Base-by-base conservation (phyloP, 306 rosid genomes). In the Lathyrus sativus region DNA sequence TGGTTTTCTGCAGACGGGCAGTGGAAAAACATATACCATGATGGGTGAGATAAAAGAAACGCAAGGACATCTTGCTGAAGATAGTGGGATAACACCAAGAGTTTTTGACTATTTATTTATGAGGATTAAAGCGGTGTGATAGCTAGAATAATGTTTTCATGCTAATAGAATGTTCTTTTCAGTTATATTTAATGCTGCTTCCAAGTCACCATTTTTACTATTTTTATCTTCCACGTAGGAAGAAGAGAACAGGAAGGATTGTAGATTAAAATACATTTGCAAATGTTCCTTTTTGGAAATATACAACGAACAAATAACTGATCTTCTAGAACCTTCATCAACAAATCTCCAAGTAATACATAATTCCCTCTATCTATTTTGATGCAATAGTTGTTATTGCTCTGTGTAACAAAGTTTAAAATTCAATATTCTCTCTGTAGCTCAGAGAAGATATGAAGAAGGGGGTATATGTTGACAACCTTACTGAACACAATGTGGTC, bases 11-110 rank as follows among this genome's bases (percentile, higher is more conserved):
- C 86, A 92, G 98, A 93, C 98, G 2, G 98, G 98, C 26, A 90
- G 98, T 65, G 98, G 98, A 74, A 93, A 90, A 86, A 93, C 98
- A 31, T 86, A 93, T 72, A 90, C 98, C 50, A 90, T 93, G 98
- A 93, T 90, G 98, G 98, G 98, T 41, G 96, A 91, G 75, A 82
- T 93, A 39, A 71, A 81, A 56, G 91, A 83, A 80, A 70, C 75
- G 66, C 90, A 86, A 74, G 96, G 85, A 61, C 70, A 66, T 51
- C 89, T 86, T 72, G 79, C 76, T 14, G 86, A 80, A 46, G 90
- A 90, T 46, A 83, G 90, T 19, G 98, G 98, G 78, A 81, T 93
- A 60, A 93, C 98, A 73, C 89, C 91, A 4, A 91, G 98, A 74
- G 91, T 90, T 79, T 93, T 92, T 65, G 89, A 90, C 70, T 87